These are phyloP conservation scores for Neonectria neomacrospora DNA, from an alignment of 2,329 filamentous ascomycete genomes.

Conservation along the genomic window DNA sequence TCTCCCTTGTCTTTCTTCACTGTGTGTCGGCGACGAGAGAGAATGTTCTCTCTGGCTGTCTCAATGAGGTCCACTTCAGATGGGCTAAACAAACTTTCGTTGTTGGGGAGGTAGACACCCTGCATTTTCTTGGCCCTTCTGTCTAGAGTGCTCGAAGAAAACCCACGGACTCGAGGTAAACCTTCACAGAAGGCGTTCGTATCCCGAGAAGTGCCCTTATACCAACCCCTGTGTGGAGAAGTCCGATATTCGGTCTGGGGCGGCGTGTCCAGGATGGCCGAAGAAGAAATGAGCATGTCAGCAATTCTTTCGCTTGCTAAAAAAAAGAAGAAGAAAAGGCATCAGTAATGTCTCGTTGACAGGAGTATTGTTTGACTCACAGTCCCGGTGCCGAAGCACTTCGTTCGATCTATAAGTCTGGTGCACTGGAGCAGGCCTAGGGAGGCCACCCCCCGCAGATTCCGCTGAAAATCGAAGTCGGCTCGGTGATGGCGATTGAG, in stretches of 20 bases:
- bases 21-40: constrained; percentile 44
- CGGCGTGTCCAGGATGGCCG: constrained; percentile 40
- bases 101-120: constrained; percentile 11
- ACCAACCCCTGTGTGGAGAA: constrained; percentile 25
- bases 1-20: constrained; percentile 47
- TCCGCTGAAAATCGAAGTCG: constrained; percentile 25
- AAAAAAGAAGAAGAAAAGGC: no score
- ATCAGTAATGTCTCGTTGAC: constrained; percentile 5
- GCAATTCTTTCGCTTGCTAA: constrained; percentile 38
- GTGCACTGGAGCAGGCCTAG: constrained; percentile 34
- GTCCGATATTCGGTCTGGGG: constrained; percentile 23
- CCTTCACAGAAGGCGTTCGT: constrained; percentile 17
- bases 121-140: constrained; percentile 23
- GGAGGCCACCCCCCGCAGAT: constrained; percentile 8
- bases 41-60: constrained; percentile 46
- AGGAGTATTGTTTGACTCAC: constrained; percentile 27
- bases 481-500: constrained; percentile 43
- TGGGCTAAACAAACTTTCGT: constrained; percentile 42
- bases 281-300: constrained; percentile 41
- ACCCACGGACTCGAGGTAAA: constrained; percentile 39
- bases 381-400: constrained; percentile 28
- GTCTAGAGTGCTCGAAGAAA: constrained; percentile 39
- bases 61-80: constrained; percentile 48
- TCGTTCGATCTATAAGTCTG: constrained; percentile 21
- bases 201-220: constrained; percentile 23